Evolutionary conservation across 371 early-diverging fungal genomes (phyloP).

Genomic region (Mortierella sp.): DNA sequence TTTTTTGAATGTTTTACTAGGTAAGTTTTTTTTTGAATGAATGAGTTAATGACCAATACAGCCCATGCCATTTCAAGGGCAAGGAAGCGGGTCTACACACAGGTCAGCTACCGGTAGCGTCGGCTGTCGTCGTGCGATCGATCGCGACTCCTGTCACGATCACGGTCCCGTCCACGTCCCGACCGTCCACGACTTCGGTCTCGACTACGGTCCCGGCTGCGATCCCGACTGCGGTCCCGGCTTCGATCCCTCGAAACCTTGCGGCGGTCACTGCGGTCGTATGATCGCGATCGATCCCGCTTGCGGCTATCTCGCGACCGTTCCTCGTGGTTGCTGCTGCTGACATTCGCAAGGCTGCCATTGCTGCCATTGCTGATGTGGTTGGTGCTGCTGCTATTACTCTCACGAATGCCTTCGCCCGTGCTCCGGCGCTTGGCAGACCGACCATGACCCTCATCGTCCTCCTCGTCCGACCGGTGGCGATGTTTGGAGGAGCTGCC

Average conservation of each 20-base stretch:
- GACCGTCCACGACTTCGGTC: slow-evolving; percentile 16
- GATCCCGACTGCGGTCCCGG: slow-evolving; percentile 39
- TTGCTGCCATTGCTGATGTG: slow-evolving; percentile 29
- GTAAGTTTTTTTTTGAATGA: too few relatives aligned
- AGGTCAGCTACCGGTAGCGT: slow-evolving; percentile 39
- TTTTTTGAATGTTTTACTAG: too few relatives aligned
- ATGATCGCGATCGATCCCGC: slow-evolving; percentile 45
- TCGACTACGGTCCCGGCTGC: slow-evolving; percentile 48
- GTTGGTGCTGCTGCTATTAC: slow-evolving; percentile 15
- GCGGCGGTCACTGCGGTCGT: slow-evolving; percentile 37
- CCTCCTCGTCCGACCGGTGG: slow-evolving; percentile 52
- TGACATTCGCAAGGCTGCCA: slow-evolving; percentile 34
- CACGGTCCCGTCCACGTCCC: slow-evolving; percentile 33
- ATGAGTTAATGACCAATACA: too few relatives aligned
- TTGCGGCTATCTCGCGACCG: slow-evolving; percentile 35
- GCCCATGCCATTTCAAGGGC: too few relatives aligned
- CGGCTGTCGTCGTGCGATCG: slow-evolving; percentile 43
- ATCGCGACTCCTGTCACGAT: slow-evolving; percentile 42
- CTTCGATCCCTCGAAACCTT: slow-evolving; percentile 39
- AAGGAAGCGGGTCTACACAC: neutral
- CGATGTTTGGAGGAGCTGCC: slow-evolving; percentile 39
- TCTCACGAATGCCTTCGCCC: slow-evolving; percentile 45
- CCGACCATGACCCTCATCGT: slow-evolving; percentile 45
- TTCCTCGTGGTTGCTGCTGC: slow-evolving; percentile 23
- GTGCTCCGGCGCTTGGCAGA: slow-evolving; percentile 46